Evolutionary conservation across 2,329 filamentous ascomycete species (phyloP).

Genomic region (Colletotrichum lupini): DNA sequence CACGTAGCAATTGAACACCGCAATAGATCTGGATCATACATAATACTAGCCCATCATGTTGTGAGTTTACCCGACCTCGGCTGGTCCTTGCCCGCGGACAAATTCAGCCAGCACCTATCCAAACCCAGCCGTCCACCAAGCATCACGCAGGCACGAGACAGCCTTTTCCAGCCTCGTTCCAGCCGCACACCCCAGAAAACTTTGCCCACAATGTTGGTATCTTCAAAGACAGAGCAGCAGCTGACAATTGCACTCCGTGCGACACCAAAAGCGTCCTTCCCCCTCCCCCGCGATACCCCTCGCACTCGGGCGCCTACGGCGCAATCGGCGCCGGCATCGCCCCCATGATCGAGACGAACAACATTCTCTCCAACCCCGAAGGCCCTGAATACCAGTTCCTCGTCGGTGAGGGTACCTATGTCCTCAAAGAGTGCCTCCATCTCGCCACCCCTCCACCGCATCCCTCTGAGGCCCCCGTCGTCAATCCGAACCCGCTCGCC

Average conservation of each 20-base stretch:
- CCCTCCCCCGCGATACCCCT: conserved; percentile 86
- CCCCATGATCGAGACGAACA: conserved; percentile 93
- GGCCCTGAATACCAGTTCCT: conserved; percentile 90
- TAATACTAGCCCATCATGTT: conserved; percentile 31
- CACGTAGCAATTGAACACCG: not conserved
- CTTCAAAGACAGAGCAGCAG: not conserved
- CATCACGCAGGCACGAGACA: not conserved
- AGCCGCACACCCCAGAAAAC: not conserved
- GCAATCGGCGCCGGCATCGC: conserved; percentile 74
- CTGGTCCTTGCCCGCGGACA: not conserved
- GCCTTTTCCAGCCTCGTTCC: not conserved
- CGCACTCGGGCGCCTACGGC: conserved; percentile 78
- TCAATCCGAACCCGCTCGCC: conserved; percentile 91
- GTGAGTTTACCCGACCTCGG: conserved; percentile 16
- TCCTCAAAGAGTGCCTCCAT: conserved; percentile 89
- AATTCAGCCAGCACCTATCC: not conserved
- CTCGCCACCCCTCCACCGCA: conserved; percentile 95
- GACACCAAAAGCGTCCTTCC: conserved; percentile 76
- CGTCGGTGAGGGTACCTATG: conserved; percentile 96
- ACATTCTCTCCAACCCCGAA: conserved; percentile 82
- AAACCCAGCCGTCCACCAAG: not conserved
- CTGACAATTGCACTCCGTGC: conserved; percentile 17
- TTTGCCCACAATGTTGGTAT: not conserved
- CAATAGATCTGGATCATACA: not conserved
- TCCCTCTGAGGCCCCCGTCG: conserved; percentile 87